Percentiles rank a stretch among this genome's conserved stretches.
phyloP scores from a whole-genome alignment of 805 yeast species.

The Saturnispora diversa region DNA sequence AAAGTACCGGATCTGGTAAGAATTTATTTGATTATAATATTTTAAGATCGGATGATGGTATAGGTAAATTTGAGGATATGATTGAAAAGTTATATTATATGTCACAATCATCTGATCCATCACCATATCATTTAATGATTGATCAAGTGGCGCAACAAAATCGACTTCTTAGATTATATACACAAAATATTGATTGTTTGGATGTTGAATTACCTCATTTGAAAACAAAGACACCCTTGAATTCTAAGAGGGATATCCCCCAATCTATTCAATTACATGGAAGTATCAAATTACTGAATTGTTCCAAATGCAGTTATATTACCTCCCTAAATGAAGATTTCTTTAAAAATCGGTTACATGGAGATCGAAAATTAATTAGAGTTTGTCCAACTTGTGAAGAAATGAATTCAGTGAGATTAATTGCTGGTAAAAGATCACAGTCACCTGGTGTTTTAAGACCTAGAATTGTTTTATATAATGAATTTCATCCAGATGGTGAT shows the following conservation, averaged over 20 bases:
- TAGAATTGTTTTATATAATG: slow-evolving; percentile 61
- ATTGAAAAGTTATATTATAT: slow-evolving; percentile 52
- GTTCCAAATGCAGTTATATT: slow-evolving; percentile 65
- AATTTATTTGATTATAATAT: slow-evolving; percentile 73
- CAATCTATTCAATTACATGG: slow-evolving; percentile 80
- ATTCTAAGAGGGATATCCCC: slow-evolving; percentile 32
- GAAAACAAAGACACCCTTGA: slow-evolving; percentile 43
- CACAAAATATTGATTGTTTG: slow-evolving; percentile 82
- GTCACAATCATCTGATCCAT: slow-evolving; percentile 52
- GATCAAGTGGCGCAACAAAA: slow-evolving; percentile 52
- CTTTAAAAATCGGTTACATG: slow-evolving; percentile 28
- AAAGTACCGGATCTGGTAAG: slow-evolving; percentile 38
- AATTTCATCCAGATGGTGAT: slow-evolving; percentile 82
- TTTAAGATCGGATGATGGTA: slow-evolving; percentile 54
- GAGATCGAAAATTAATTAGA: slow-evolving; percentile 32
- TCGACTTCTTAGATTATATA: slow-evolving; percentile 64
- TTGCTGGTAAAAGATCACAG: slow-evolving; percentile 60
- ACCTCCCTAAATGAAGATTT: slow-evolving; percentile 45
- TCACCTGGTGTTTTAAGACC: slow-evolving; percentile 59
- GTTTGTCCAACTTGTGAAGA: slow-evolving; percentile 62
- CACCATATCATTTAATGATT: slow-evolving; percentile 65
- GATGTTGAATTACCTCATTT: slow-evolving; percentile 51
- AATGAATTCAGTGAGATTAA: slow-evolving; percentile 42
- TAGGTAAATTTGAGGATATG: slow-evolving; percentile 65
- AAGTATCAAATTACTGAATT: slow-evolving; percentile 59